These are phyloP conservation scores for Monilinia polystroma DNA, from an alignment of 2,329 filamentous ascomycete genomes.

Conservation along the genomic window DNA sequence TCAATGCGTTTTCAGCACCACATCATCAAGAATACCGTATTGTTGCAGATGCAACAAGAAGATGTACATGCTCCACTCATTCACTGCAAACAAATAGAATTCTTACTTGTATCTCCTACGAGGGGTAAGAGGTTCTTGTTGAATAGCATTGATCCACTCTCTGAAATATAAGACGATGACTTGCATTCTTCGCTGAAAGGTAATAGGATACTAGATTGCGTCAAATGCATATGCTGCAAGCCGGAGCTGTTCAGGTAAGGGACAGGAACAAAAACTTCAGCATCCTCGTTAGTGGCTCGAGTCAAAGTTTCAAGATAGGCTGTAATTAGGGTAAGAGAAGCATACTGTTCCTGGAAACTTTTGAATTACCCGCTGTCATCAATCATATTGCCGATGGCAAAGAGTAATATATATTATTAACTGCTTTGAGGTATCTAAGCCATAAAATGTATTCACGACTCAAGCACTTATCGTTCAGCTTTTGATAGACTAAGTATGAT, in stretches of 20 bases:
- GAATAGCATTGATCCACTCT: slow-evolving; percentile 3
- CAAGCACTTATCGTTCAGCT: neutral
- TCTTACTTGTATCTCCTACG: neutral
- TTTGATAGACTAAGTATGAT: neutral
- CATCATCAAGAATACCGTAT: neutral
- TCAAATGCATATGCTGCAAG: slow-evolving; percentile 16
- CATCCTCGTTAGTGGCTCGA: slow-evolving; percentile 11
- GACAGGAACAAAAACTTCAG: slow-evolving; percentile 19
- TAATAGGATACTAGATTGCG: slow-evolving; percentile 16
- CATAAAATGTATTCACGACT: no score
- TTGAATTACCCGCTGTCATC: neutral
- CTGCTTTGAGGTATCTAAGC: no score
- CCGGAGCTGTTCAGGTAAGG: slow-evolving; percentile 23
- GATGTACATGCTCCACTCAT: no score
- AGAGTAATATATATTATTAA: no score
- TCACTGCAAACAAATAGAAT: slow-evolving; percentile 3
- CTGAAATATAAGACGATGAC: slow-evolving; percentile 10
- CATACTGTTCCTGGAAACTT: neutral
- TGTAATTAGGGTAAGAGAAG: neutral
- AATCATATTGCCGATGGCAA: neutral
- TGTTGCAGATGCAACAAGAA: neutral
- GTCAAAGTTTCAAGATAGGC: neutral
- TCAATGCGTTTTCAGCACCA: neutral
- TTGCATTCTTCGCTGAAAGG: slow-evolving; percentile 6
- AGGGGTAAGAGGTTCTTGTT: neutral